Conservation (phyloP, 352 stramenopile genomes). For the Pythium volutum region DNA sequence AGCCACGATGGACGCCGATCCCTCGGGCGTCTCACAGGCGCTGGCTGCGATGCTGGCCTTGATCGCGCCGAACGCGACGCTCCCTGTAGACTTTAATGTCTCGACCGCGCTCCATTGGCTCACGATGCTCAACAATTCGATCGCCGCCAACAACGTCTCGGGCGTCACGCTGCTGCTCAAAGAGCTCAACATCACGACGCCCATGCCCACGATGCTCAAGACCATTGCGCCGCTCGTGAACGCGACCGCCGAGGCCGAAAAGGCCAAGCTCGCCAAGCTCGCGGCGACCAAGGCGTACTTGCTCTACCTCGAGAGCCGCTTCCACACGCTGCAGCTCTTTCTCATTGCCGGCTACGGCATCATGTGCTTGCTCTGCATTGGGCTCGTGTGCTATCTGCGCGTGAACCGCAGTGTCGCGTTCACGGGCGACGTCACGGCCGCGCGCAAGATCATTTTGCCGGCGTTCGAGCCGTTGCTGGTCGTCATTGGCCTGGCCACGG, state of each 20-base stretch:
- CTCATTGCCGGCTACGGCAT: constrained; percentile 9
- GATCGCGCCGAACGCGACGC: constrained; percentile 11
- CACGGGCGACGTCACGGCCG: constrained; percentile 39
- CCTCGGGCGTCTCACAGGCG: background rate
- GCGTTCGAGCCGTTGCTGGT: constrained; percentile 66
- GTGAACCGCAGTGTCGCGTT: constrained; percentile 53
- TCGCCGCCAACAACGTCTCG: constrained; percentile 14
- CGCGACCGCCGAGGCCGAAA: background rate
- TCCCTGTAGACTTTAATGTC: constrained; percentile 16
- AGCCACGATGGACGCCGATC: constrained; percentile 2
- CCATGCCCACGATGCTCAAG: background rate
- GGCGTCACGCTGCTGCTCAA: constrained; percentile 2
- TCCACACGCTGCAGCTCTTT: constrained; percentile 9
- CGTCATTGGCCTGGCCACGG: constrained; percentile 37
- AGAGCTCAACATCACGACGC: constrained; percentile 13
- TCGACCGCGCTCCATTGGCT: constrained; percentile 18
- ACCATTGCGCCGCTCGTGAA: background rate
- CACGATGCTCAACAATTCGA: constrained; percentile 12
- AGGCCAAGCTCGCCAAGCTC: constrained; percentile 29
- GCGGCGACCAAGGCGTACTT: constrained; percentile 3
- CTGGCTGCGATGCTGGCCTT: constrained; percentile 10
- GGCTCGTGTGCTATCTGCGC: constrained; percentile 49
- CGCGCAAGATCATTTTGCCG: constrained; percentile 57
- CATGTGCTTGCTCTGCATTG: constrained; percentile 8
- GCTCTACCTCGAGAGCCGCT: constrained; percentile 5